Evolutionary conservation across 2,329 filamentous ascomycete genomes (phyloP), one percentile per base, ranked within the genome.

Genomic region (Helminthosporium solani): DNA sequence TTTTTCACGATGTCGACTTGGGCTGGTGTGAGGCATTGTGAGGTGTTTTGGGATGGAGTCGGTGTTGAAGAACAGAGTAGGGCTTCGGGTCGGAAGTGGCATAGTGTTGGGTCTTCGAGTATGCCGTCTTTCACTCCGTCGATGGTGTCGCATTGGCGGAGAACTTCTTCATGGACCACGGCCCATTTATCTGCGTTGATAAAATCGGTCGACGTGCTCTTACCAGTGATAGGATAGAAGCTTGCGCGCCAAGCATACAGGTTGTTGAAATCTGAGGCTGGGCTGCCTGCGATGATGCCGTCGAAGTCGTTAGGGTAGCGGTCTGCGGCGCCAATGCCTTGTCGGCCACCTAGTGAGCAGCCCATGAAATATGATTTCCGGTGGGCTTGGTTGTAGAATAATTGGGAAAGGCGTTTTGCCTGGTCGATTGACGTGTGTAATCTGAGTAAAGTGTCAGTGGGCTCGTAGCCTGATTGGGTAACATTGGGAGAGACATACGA

Each of bases 121-220:
- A 78, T 73, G 3, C 74, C 74, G 53, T 80, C 78, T 12, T 64
- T 49, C 3, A 74, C 73, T 7, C 72, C 72, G 51, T 80, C 77
- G 11, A 78, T 60, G 1, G 56, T 58, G 55, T 80, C 77, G 55
- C 78, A 81, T 53, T 79, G 76, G 1, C 58, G 57, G 15, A 80
- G 51, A n/a, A 77, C 64, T 41, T 73, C 70, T 7, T 69, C 53
- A 49, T 75, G 71, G 15, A 78, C 73, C 1, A 54, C 54, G 27
- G 58, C 51, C 63, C 63, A 67, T 8, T 52, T 53, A 15, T 35
- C 35, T 3, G 46, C 19, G 0, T 52, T 18, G 15, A 67, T 60
- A 43, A 62, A 66, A 18, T 58, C 38, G 0, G 63, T 54, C 12
- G 58, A 56, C 8, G 50, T 54, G 1, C 41, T 33, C 1, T 54